Base-by-base conservation (phyloP, 116 monocot genomes). In the Trichopus zeylanicus region DNA sequence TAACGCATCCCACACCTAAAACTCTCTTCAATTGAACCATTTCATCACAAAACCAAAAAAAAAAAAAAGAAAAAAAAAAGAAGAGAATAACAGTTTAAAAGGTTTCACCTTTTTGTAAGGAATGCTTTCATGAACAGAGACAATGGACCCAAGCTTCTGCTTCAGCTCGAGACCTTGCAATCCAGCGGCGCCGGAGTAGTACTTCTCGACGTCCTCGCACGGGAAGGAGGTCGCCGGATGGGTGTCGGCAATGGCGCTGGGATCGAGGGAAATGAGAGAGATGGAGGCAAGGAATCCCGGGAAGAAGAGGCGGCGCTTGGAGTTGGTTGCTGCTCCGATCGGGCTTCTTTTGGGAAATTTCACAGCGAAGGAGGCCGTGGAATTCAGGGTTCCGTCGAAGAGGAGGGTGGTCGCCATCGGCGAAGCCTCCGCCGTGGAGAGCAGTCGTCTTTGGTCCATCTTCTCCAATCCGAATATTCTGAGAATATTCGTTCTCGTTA, bases 1-100 rank as follows among this genome's bases (percentile, higher is more conserved):
- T 33, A 92, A 65, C 13, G 92, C 92, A 64, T 92, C 75, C 92
- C 92, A 92, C 3, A 87, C 87, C 92, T 92, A 63, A 9, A 62
- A 16, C 1, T 59, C 31, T 26, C 29, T 15, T 24, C 9, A 64
- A 33, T 26, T 9, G 4, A 15, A 7, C 3, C 5, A 6, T 10
- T 38, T 5, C 12, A 25, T n/a, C 24, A 31, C 16, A 48, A 31
- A 7, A 32, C 7, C 15, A 2, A 47, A 21, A 7, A 51, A 24
- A 31, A 49, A 46, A 3, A 23, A 27, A 6, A 27, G 21, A 29
- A 8, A 20, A 3, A 13, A n/a, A 11, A 5, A 57, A 4, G 24
- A 53, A 20, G 54, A 29, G 18, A 24, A 1, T 28, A 21, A 8
- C 47, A 9, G 11, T 7, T 33, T 33, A 42, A 16, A n/a, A n/a